These are phyloP conservation scores for Hyaloscypha finlandica DNA, from an alignment of 495 filamentous ascomycete genomes.

Conservation along the genomic window DNA sequence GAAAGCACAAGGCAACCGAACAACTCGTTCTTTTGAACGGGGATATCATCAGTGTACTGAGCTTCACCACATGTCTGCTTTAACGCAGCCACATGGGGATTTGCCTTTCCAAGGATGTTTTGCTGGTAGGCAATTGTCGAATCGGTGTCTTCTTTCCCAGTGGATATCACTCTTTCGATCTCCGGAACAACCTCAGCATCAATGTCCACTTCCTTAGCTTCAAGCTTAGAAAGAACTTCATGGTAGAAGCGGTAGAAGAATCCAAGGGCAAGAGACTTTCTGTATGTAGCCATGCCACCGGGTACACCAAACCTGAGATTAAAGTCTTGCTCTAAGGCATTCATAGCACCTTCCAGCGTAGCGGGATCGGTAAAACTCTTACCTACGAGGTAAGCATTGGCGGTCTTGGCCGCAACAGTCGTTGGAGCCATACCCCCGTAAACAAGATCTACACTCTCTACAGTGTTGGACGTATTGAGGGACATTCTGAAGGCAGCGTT, in stretches of 20 bases:
- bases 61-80: conserved; percentile 95
- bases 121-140: conserved; percentile 61
- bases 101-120: conserved; percentile 76
- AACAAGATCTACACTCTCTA: conserved; percentile 72
- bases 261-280: conserved; percentile 83
- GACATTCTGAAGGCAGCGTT: conserved; percentile 77
- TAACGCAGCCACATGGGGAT: conserved; percentile 84
- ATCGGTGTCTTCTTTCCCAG: conserved; percentile 63
- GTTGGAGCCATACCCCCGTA: conserved; percentile 91
- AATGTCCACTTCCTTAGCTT: conserved; percentile 43
- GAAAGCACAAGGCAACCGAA: conserved; percentile 87
- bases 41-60: conserved; percentile 96
- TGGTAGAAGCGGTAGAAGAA: conserved; percentile 93
- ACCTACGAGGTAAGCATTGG: conserved; percentile 68
- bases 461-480: conserved; percentile 63
- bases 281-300: conserved; percentile 94
- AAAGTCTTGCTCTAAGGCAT: conserved; percentile 83
- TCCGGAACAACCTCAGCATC: conserved; percentile 64
- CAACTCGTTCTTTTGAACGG: conserved; percentile 81
- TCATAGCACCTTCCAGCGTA: conserved; percentile 87
- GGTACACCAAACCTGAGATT: conserved; percentile 83
- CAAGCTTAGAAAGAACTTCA: conserved; percentile 52
- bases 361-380: conserved; percentile 77
- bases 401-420: conserved; percentile 79
- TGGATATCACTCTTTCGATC: conserved; percentile 66